These are phyloP conservation scores for Lathyrus aphaca DNA, from an alignment of 306 rosid genomes.

Conservation along the genomic window DNA sequence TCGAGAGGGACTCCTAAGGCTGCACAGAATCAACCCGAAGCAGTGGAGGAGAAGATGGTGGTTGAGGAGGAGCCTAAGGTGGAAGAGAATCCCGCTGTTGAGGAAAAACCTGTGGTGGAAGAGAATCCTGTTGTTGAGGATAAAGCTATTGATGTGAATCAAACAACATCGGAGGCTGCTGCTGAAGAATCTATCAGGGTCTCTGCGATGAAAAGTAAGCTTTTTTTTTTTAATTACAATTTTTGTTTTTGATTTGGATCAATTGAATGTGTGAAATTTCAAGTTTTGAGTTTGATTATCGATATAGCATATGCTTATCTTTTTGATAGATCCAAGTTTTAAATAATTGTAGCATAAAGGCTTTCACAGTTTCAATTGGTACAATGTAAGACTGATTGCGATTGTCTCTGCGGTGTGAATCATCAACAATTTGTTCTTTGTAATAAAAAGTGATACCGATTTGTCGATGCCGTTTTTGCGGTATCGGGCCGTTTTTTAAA, in stretches of 20 bases:
- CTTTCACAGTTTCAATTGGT: too few species aligned
- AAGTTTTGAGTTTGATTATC: background rate
- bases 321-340: too few species aligned
- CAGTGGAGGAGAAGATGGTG: slow-evolving; percentile 49
- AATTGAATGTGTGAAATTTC: background rate
- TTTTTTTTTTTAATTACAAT: background rate
- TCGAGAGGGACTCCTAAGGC: slow-evolving; percentile 62
- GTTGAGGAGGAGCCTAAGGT: slow-evolving; percentile 49
- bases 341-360: too few species aligned
- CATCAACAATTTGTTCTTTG: too few species aligned
- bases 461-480: too few species aligned
- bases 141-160: slow-evolving; percentile 44
- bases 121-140: slow-evolving; percentile 43
- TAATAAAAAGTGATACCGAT: too few species aligned
- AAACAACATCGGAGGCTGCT: slow-evolving; percentile 43
- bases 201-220: slow-evolving; percentile 61
- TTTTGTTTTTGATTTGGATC: background rate
- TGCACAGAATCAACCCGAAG: slow-evolving; percentile 56
- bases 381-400: too few species aligned
- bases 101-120: slow-evolving; percentile 48
- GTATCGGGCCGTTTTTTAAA: too few species aligned
- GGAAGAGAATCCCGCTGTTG: slow-evolving; percentile 50
- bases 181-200: slow-evolving; percentile 37
- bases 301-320: too few species aligned
- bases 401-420: too few species aligned